Percentiles rank a stretch among this genome's conserved stretches.
Conservation (phyloP, 441 rosid species). For the Euphorbia corollata region DNA sequence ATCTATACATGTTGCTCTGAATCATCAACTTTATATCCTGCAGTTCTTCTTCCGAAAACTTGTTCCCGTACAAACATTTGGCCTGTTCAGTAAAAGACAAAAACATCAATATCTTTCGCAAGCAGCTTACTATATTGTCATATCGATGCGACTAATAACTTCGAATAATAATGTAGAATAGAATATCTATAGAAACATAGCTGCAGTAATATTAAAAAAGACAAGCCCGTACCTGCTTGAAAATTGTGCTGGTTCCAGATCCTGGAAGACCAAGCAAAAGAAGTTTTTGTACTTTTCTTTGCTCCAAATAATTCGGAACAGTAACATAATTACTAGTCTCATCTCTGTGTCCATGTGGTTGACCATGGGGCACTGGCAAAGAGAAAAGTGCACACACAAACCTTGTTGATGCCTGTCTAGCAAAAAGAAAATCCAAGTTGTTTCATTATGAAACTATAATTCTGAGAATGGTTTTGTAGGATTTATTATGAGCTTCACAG, state of each 20-base stretch:
- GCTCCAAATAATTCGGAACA: conserved; percentile 62
- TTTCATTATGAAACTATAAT: conserved; percentile 18
- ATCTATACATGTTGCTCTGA: conserved; percentile 96
- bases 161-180: no score
- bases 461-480: conserved; percentile 1
- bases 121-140: not conserved
- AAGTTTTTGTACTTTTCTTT: conserved; percentile 53
- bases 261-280: conserved; percentile 64
- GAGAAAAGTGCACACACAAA: conserved; percentile 60
- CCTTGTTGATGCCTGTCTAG: conserved; percentile 70
- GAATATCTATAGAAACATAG: not conserved
- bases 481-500: conserved; percentile 9
- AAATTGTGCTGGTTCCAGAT: conserved; percentile 78
- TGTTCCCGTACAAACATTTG: conserved; percentile 89
- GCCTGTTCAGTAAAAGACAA: conserved; percentile 51
- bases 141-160: not conserved
- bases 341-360: conserved; percentile 47
- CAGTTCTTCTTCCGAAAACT: conserved; percentile 69
- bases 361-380: conserved; percentile 62
- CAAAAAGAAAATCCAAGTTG: conserved; percentile 28
- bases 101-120: not conserved
- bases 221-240: conserved; percentile 57
- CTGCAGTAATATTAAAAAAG: not conserved
- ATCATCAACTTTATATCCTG: conserved; percentile 94
- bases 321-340: conserved; percentile 56